Conservation (phyloP, 2,329 filamentous ascomycete species). For the Cytospora schulzeri region DNA sequence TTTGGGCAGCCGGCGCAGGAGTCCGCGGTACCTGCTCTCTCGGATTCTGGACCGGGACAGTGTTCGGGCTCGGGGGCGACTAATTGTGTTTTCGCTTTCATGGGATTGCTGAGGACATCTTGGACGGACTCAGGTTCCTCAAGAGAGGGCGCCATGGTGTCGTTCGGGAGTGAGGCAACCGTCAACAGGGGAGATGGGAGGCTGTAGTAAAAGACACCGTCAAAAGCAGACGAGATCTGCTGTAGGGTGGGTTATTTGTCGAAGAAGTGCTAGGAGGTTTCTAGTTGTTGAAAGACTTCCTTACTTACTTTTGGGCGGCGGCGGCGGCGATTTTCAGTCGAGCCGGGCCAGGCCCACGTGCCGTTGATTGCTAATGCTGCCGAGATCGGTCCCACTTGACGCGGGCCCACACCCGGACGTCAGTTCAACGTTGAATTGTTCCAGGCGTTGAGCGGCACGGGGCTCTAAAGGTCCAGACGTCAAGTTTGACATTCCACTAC, state of each 20-base stretch:
- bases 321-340: conserved; percentile 4
- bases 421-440: background rate
- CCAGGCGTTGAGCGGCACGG: background rate
- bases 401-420: background rate
- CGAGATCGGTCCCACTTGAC: conserved; percentile 22
- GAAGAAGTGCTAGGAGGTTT: background rate
- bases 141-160: conserved; percentile 75
- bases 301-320: background rate
- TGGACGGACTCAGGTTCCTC: conserved; percentile 69
- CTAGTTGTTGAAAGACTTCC: background rate
- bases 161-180: background rate
- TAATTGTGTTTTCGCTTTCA: conserved; percentile 79
- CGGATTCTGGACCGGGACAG: conserved; percentile 86
- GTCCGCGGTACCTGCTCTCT: conserved; percentile 70
- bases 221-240: background rate
- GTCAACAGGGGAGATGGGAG: background rate
- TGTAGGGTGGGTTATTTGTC: background rate
- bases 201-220: background rate
- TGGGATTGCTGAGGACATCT: conserved; percentile 73
- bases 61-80: conserved; percentile 96
- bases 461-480: no score
- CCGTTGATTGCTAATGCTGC: conserved; percentile 28
- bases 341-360: background rate
- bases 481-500: no score
- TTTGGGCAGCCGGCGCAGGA: conserved; percentile 95